Base-by-base conservation (phyloP, 2,329 filamentous ascomycete species). In the Colletotrichum trifolii region DNA sequence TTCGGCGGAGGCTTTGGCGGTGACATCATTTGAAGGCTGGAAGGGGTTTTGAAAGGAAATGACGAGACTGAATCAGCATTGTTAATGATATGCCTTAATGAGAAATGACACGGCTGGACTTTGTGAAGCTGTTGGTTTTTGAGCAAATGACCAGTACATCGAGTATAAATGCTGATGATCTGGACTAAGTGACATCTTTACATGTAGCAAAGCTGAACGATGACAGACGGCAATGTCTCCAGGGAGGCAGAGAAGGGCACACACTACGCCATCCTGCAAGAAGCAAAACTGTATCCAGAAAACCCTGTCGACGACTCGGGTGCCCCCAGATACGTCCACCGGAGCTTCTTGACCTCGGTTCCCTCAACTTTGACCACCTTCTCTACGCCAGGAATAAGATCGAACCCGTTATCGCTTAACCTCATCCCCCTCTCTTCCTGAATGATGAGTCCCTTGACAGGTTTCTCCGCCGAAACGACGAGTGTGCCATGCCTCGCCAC, bases 391-490 rank as follows among this genome's bases (percentile, higher is more conserved):
- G 87, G 87, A 10, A 89, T 74, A 9, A 89, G 17, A 71, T 89
- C 87, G 15, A 89, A 81, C 1, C 84, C 81, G 66, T 89, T 89
- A 69, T 89, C 86, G 39, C 82, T 85, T 58, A 87, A 74, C 43
- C 71, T 75, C 17, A 84, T 72, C 0, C 74, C 79, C 8, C 79
- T 77, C 6, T 77, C 75, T 64, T 85, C 83, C 60, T 83, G 81
- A 15, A 89, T 76, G 1, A 84, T 83, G 17, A 89, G 79, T 0
- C 85, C 85, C 69, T 89, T 89, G 3, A 87, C 81, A 0, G 87
- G 87, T 34, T 80, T 76, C 43, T 79, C 60, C 39, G 79, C 70
- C 71, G 77, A 70, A 13, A 79, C 69, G 55, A 66, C 70, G 34
- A 78, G 72, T 1, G 60, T 59, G 4, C 72, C 70, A 6, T 76